phyloP scores from a whole-genome alignment of 768 basidiomycete species.

The Rhodotorula toruloides region DNA sequence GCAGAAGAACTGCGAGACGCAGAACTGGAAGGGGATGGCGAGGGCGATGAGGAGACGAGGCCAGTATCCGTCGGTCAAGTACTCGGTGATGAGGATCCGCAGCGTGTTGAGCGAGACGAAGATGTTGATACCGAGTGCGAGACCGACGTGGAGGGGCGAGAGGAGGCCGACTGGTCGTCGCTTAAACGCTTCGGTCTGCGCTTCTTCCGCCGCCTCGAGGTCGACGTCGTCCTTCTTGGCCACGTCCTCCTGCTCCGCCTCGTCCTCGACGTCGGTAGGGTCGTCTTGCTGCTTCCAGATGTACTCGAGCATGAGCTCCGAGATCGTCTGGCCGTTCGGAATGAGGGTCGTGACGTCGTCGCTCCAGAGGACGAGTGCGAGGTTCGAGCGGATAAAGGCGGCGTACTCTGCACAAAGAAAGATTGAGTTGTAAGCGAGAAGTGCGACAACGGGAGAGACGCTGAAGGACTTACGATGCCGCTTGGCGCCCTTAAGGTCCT shows the following conservation, averaged over 20 bases:
- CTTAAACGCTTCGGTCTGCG: background rate
- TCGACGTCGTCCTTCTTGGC: background rate
- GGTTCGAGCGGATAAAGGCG: conserved; percentile 19
- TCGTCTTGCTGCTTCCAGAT: conserved; percentile 29
- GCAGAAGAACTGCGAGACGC: conserved; percentile 29
- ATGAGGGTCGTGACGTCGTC: conserved; percentile 18
- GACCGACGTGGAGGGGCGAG: conserved; percentile 24
- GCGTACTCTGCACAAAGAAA: conserved; percentile 17
- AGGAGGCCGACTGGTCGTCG: conserved; percentile 12
- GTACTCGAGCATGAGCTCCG: conserved; percentile 25
- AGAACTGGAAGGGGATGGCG: conserved; percentile 28
- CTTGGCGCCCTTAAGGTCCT: conserved; percentile 12
- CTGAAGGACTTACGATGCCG: conserved; percentile 17
- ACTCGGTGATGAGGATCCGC: conserved; percentile 10
- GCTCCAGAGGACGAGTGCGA: conserved; percentile 23
- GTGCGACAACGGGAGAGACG: background rate
- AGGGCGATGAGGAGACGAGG: conserved; percentile 23
- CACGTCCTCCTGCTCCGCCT: conserved; percentile 5
- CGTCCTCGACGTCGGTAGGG: conserved; percentile 2
- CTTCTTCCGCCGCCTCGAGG: background rate
- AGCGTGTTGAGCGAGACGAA: conserved; percentile 16
- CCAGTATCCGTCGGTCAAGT: conserved; percentile 18
- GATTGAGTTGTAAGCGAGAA: background rate
- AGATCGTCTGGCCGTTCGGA: conserved; percentile 17
- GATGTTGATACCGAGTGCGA: conserved; percentile 29